Evolutionary conservation across 495 filamentous ascomycete genomes (phyloP).

Genomic region (Aspergillus cristatus): DNA sequence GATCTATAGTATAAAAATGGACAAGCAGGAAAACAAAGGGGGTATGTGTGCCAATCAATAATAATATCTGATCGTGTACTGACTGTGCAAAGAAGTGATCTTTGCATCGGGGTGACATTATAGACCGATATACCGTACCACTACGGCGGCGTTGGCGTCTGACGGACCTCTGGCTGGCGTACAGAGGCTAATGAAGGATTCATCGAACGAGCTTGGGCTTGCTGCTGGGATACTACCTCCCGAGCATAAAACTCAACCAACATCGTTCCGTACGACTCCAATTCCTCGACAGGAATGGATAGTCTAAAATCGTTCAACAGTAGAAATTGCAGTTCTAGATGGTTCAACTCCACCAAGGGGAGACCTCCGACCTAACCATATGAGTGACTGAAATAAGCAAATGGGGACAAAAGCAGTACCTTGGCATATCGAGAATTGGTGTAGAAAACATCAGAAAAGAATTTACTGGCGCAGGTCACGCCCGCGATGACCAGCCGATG

Average conservation of each 20-base stretch:
- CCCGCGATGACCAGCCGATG: constrained; percentile 94
- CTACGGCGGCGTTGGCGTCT: constrained; percentile 37
- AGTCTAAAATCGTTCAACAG: constrained; percentile 95
- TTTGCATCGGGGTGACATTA: too few species aligned
- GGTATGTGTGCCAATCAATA: too few species aligned
- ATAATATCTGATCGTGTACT: too few species aligned
- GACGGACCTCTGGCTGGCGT: constrained; percentile 20
- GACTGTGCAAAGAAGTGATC: too few species aligned
- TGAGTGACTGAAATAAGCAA: constrained; percentile 3
- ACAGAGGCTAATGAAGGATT: constrained; percentile 22
- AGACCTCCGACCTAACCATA: constrained; percentile 76
- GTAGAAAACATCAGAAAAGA: constrained; percentile 99
- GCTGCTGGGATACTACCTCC: constrained; percentile 70
- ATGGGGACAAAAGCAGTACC: constrained; percentile 42
- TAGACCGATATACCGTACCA: too few species aligned
- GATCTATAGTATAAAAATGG: too few species aligned
- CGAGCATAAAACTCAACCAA: constrained; percentile 96
- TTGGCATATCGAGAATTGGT: constrained; percentile 99
- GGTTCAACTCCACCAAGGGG: constrained; percentile 92
- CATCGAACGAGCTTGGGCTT: constrained; percentile 35
- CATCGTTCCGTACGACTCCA: constrained; percentile 98
- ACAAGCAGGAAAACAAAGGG: too few species aligned
- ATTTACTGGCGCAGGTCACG: constrained; percentile 98
- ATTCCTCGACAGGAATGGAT: constrained; percentile 85
- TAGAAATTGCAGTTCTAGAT: constrained; percentile 93